Evolutionary conservation across 345 rosid species (phyloP).

Genomic region (Microcos paniculata): DNA sequence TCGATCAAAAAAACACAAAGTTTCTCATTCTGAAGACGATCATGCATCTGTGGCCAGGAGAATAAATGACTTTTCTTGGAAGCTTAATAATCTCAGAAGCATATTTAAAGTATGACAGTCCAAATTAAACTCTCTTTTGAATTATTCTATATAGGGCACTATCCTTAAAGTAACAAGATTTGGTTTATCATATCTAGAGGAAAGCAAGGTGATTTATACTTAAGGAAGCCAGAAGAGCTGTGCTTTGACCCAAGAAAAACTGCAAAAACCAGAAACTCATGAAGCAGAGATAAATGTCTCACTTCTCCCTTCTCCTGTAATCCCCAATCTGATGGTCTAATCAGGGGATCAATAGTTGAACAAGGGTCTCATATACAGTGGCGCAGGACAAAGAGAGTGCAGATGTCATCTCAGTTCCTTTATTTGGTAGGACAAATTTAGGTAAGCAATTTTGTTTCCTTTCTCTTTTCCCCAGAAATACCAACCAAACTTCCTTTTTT

Average conservation of each 20-base stretch:
- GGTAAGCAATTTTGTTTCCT: not conserved
- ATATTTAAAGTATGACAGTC: not conserved
- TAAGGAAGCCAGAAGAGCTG: not conserved
- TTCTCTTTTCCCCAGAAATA: not conserved
- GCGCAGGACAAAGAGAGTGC: not conserved
- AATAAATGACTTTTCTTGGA: slow-evolving; percentile 8
- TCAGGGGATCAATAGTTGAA: not conserved
- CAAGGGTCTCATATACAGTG: not conserved
- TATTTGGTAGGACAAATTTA: not conserved
- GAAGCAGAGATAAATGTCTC: not conserved
- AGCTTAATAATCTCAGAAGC: slow-evolving; percentile 7
- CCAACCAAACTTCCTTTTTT: not conserved
- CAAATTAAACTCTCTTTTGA: slow-evolving; percentile 1
- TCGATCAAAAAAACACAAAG: slow-evolving; percentile 71
- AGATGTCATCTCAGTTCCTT: not conserved
- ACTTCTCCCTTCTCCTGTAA: not conserved
- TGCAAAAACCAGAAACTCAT: not conserved
- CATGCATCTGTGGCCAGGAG: slow-evolving; percentile 50
- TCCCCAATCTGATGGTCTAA: not conserved
- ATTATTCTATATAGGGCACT: not conserved
- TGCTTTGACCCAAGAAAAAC: not conserved
- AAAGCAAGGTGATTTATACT: not conserved
- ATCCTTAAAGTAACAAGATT: not conserved
- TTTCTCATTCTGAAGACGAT: slow-evolving; percentile 68
- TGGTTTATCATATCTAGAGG: not conserved